Evolutionary conservation across 148 eudicot genomes (phyloP).

Genomic region (Chenopodium album): DNA sequence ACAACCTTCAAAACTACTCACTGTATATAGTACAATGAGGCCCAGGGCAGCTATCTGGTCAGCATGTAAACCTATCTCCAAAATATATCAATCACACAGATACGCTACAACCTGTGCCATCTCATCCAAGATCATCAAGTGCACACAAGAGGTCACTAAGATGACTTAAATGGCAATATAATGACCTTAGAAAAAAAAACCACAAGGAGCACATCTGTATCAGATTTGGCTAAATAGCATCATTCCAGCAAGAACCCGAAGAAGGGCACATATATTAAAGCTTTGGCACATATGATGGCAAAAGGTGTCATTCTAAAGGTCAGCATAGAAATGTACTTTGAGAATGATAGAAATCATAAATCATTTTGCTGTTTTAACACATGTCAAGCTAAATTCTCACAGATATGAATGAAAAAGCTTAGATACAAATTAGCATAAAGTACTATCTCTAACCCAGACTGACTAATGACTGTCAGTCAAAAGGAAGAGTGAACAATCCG

Average conservation of each 20-base stretch:
- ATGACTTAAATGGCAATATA: background rate
- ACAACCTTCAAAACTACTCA: background rate
- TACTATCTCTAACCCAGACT: background rate
- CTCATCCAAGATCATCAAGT: slow-evolving; percentile 19
- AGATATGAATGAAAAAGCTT: background rate
- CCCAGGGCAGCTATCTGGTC: slow-evolving; percentile 36
- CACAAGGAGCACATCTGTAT: too few species aligned
- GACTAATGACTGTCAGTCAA: background rate
- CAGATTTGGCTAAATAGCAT: slow-evolving; percentile 23
- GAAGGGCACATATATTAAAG: background rate
- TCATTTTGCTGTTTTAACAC: background rate
- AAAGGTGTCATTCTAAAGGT: background rate
- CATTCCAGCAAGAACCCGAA: slow-evolving; percentile 34
- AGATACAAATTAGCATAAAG: background rate
- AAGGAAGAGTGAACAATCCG: background rate
- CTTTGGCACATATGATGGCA: background rate
- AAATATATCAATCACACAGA: slow-evolving; percentile 33
- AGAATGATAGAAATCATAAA: background rate
- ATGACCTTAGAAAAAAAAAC: too few species aligned
- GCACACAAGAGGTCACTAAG: background rate
- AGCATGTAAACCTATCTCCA: slow-evolving; percentile 40
- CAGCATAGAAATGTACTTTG: background rate
- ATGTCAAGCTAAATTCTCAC: background rate
- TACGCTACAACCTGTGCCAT: slow-evolving; percentile 39
- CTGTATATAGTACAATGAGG: background rate